These are phyloP conservation scores for Penicillium sp. DNA, from an alignment of 2,329 filamentous ascomycete genomes.

Conservation along the genomic window DNA sequence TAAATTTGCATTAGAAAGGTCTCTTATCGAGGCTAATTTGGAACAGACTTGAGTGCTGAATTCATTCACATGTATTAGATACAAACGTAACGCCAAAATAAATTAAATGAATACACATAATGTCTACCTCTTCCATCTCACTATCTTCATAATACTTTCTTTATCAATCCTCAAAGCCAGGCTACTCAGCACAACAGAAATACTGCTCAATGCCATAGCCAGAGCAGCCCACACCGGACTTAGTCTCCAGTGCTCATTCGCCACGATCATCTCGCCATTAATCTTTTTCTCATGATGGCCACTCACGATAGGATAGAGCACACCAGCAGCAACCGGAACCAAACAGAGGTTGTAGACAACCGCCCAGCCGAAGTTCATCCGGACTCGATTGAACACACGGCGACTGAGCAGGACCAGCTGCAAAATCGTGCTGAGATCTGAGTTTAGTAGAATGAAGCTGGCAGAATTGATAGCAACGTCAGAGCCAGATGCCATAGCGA, in stretches of 20 bases:
- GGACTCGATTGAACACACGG: constrained; percentile 73
- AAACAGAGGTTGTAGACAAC: constrained; percentile 76
- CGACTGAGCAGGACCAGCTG: constrained; percentile 71
- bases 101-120: neutral
- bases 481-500: constrained; percentile 76
- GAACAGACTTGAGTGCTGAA: neutral
- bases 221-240: constrained; percentile 73
- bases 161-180: constrained; percentile 62
- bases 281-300: constrained; percentile 37
- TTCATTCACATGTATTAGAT: neutral
- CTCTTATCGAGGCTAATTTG: neutral
- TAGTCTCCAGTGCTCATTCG: constrained; percentile 46
- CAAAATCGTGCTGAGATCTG: constrained; percentile 67
- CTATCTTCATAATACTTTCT: constrained; percentile 21
- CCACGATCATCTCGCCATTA: constrained; percentile 35
- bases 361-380: constrained; percentile 84
- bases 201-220: constrained; percentile 89
- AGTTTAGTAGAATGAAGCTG: constrained; percentile 76
- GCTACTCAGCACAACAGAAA: constrained; percentile 84
- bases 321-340: constrained; percentile 78
- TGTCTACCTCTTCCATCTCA: constrained; percentile 14
- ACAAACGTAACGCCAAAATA: neutral
- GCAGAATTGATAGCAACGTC: constrained; percentile 81
- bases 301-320: constrained; percentile 63
- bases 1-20: constrained; percentile 13